A percentile compares a stretch with the other conserved stretches of the same genome.
Conservation (phyloP, 495 filamentous ascomycete species). For the Penicillium roqueforti region DNA sequence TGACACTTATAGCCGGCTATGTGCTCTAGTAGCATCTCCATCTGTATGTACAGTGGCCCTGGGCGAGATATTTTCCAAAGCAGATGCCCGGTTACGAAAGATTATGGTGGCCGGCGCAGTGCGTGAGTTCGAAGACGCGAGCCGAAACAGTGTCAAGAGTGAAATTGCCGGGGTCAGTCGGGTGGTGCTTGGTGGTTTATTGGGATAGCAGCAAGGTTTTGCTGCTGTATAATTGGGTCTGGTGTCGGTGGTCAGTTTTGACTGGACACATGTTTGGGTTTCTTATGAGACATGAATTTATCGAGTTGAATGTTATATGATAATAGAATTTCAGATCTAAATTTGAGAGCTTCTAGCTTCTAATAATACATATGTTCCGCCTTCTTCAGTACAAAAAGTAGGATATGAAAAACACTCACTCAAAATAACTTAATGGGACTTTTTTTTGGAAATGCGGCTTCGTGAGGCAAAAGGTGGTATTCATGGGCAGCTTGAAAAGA, state of each 20-base stretch:
- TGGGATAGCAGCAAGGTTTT: slow-evolving; percentile 48
- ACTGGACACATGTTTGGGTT: slow-evolving; percentile 3
- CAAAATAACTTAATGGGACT: slow-evolving; percentile 11
- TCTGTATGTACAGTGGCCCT: slow-evolving; percentile 60
- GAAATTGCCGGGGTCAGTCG: slow-evolving; percentile 81
- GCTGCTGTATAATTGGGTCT: background rate
- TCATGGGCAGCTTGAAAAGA: slow-evolving; percentile 14
- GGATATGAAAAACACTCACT: slow-evolving; percentile 7
- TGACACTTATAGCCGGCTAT: slow-evolving; percentile 79
- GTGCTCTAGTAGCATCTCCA: slow-evolving; percentile 64
- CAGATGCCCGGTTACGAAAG: slow-evolving; percentile 78
- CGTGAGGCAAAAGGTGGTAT: slow-evolving; percentile 12
- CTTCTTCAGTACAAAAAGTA: background rate
- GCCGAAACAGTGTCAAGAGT: slow-evolving; percentile 64
- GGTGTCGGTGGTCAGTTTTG: background rate
- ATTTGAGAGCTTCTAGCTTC: slow-evolving; percentile 2
- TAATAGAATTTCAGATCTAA: slow-evolving; percentile 7
- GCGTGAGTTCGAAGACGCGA: slow-evolving; percentile 89
- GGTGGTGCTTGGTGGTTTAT: slow-evolving; percentile 83
- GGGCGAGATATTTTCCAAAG: slow-evolving; percentile 81
- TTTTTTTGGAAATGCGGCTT: slow-evolving; percentile 23
- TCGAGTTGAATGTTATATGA: slow-evolving; percentile 1
- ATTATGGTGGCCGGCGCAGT: slow-evolving; percentile 79
- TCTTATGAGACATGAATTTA: slow-evolving; percentile 9
- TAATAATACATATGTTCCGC: slow-evolving; percentile 12